These are phyloP conservation scores for Metschnikowia sp. DNA, from an alignment of 805 yeast species.

Conservation along the genomic window DNA sequence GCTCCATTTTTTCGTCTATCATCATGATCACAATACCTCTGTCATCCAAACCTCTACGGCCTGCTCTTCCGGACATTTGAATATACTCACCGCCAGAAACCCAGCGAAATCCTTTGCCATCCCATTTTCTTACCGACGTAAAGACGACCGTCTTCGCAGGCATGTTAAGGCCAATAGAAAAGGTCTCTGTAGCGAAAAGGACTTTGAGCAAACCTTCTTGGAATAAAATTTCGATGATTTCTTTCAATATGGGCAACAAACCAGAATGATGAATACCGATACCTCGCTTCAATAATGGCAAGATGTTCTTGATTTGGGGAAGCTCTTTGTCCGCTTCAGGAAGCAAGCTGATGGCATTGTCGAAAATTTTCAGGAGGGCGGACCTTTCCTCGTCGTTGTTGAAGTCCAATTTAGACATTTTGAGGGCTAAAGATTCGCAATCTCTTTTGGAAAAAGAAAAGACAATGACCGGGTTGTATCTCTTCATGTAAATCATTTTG, in stretches of 20 bases:
- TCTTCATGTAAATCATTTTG: constrained; percentile 95
- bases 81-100: constrained; percentile 99
- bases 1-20: constrained; percentile 99
- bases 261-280: constrained; percentile 99
- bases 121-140: constrained; percentile 97
- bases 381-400: constrained; percentile 92
- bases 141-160: constrained; percentile 99
- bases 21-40: constrained; percentile 99
- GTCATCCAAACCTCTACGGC: constrained; percentile 98
- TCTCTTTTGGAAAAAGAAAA: constrained; percentile 97
- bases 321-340: constrained; percentile 89
- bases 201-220: constrained; percentile 96
- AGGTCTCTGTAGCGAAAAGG: constrained; percentile 95
- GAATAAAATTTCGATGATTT: constrained; percentile 91
- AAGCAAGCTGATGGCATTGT: constrained; percentile 80
- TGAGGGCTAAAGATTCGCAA: constrained; percentile 90
- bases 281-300: constrained; percentile 89
- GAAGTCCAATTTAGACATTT: constrained; percentile 94
- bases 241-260: constrained; percentile 85
- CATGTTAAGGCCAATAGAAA: constrained; percentile 97
- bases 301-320: constrained; percentile 90
- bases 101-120: constrained; percentile 97
- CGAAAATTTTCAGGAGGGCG: constrained; percentile 83
- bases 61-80: constrained; percentile 99
- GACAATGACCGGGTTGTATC: constrained; percentile 96